Evolutionary conservation across 495 filamentous ascomycete species (phyloP), one percentile per base, ranked within the genome.

Genomic region (Neurospora sp.): DNA sequence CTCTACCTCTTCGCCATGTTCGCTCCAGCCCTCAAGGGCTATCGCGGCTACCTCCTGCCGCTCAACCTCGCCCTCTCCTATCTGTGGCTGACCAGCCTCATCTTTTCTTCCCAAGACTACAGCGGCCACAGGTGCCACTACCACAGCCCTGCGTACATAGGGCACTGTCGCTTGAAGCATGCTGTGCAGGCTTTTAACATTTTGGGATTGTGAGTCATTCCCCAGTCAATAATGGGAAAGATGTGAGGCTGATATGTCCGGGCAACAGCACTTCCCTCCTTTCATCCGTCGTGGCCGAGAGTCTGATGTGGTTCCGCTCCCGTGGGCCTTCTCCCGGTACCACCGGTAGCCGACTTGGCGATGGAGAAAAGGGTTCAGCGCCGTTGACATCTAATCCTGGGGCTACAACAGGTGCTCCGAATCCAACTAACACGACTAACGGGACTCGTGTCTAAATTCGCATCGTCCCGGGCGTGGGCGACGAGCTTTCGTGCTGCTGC

Each of bases 11-110:
- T 78, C 41, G 72, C 75, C 53, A 31, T 78, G 44, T 70, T 75
- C 69, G 38, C 77, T 61, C 78, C 78, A 7, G 38, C 47, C 14
- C 40, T 80, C 68, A 80, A 79, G 61, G 70, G 69, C 3, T 80
- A 80, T 73, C 76, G 73, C 27, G 79, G 79, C 38, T 78, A 80
- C 68, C 70, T 78, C 35, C 59, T 79, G 41, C 79, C 79, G 22
- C 75, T 80, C 31, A 76, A 78, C 59, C 35, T 77, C 38, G 59
- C 74, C 5, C 84, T 86, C 8, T 71, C 77, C 3, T 80, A 80
- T 73, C 73, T 80, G 16, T 80, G 78, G 78, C 65, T 80, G 18
- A 78, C 77, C n/a, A 72, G 68, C 2, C 73, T 80, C 71, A 79
- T 80, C 72, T 80, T 79, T 45, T 71, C 75, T 14, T 74, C 75